Evolutionary conservation across 108 stramenopile genomes (phyloP).

Genomic region (Nitzschia sp.): DNA sequence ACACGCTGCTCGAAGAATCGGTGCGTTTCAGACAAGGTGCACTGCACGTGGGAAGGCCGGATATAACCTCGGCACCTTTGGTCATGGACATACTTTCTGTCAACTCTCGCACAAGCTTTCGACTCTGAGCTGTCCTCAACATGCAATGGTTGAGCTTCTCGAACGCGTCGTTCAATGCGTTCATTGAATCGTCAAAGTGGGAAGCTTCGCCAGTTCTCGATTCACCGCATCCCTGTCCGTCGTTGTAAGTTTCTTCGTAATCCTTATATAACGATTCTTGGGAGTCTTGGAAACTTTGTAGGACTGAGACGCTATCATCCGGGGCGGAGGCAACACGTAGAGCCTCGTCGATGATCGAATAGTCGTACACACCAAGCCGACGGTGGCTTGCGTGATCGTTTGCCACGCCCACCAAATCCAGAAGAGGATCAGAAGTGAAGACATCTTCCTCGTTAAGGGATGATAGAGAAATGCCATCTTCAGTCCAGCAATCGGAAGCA

Average conservation of each 20-base stretch:
- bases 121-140: slow-evolving; percentile 7
- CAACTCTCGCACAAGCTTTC: not conserved
- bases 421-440: not conserved
- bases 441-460: not conserved
- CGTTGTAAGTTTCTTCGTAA: not conserved
- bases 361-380: not conserved
- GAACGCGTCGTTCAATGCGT: slow-evolving; percentile 12
- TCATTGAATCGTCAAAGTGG: slow-evolving; percentile 11
- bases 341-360: not conserved
- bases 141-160: not conserved
- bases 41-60: not conserved
- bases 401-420: not conserved
- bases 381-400: not conserved
- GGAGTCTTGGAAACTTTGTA: not conserved
- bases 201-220: not conserved
- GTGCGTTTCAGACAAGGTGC: not conserved
- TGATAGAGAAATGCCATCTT: not conserved
- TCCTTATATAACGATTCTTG: not conserved
- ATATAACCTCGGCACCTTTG: not conserved
- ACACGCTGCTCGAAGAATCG: not conserved
- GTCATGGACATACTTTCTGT: not conserved
- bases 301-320: not conserved
- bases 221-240: not conserved
- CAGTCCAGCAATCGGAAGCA: not conserved
- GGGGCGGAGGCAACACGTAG: not conserved